phyloP scores from a whole-genome alignment of 768 basidiomycete species.

The Naematelia aurantialba region DNA sequence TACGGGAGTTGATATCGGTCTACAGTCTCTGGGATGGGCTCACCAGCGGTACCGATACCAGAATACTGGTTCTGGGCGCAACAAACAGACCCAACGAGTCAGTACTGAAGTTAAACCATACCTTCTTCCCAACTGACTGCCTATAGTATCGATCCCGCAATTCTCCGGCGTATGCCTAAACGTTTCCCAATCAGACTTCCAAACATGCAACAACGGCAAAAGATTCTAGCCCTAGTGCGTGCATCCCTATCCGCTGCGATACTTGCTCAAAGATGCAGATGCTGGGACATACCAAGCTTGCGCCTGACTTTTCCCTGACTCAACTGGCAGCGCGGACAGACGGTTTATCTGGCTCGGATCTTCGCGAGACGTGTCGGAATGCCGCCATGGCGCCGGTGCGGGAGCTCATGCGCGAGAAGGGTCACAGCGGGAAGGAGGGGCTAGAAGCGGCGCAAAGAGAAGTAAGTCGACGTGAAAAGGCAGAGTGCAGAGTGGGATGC shows the following conservation, averaged over 20 bases:
- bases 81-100: conserved; percentile 88
- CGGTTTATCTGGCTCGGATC: conserved; percentile 81
- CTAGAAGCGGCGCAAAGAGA: conserved; percentile 54
- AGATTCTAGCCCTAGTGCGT: conserved; percentile 74
- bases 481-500: conserved; percentile 55
- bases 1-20: conserved; percentile 3
- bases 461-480: conserved; percentile 54
- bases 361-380: conserved; percentile 85
- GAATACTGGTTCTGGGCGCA: conserved; percentile 87
- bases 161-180: conserved; percentile 77
- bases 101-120: conserved; percentile 14
- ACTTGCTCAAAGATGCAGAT: conserved; percentile 57
- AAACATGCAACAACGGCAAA: conserved; percentile 68
- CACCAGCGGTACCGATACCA: conserved; percentile 64
- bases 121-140: conserved; percentile 6
- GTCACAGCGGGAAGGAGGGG: conserved; percentile 53
- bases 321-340: conserved; percentile 65
- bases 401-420: conserved; percentile 48
- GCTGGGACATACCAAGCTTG: conserved; percentile 71
- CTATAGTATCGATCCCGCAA: conserved; percentile 49
- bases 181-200: conserved; percentile 84
- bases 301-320: conserved; percentile 61
- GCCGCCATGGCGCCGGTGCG: conserved; percentile 82
- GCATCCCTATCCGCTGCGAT: not conserved
- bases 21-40: conserved; percentile 90